Base-by-base conservation (phyloP, 2,329 filamentous ascomycete species). In the Stagonosporopsis tanaceti region DNA sequence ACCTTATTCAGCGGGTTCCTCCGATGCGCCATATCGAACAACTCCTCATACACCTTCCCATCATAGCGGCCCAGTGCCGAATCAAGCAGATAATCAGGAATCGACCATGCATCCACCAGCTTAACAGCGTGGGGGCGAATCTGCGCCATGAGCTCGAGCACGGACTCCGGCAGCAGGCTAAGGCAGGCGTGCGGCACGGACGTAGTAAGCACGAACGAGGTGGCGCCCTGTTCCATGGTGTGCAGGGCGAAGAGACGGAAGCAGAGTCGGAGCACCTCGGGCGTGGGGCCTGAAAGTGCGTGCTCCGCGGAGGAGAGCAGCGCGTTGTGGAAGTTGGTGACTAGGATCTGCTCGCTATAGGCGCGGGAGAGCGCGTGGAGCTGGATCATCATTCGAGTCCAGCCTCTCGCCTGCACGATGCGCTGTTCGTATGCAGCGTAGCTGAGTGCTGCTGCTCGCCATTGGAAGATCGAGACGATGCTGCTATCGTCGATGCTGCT, bases 31-130 rank as follows among this genome's bases (percentile, higher is more conserved):
- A 79, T 74, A 53, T 84, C 76, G 58, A 79, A 85, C 39, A 84
- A 65, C 53, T 84, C 80, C 63, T 85, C 83, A 61, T 85, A 85
- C 6, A 84, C 82, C 47, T 77, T 80, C 2, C 83, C 82, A 65
- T 85, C 82, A 53, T 76, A 80, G 40, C 81, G 71, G 0, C 82
- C 82, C 37, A 85, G 66, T 6, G 82, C 80, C 66, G 80, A 83
- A 47, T 84, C 78, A 0, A 84, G 74, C 47, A 84, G 60, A 60
- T 79, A 85, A 64, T 84, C 82, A 1, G 82, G 82, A 34, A 84
- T 78, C 48, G 76, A 77, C 82, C 82, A 85, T 1, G 79, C 73
- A 64, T 84, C 82, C 7, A 85, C 82, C 8, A 85, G 63, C 22
- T 77, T 76, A 1, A 85, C 81, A 0, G 82, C 82, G 65, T 84